Conservation (phyloP, 164 flowering plant species). For the Macadamia tetraphylla region DNA sequence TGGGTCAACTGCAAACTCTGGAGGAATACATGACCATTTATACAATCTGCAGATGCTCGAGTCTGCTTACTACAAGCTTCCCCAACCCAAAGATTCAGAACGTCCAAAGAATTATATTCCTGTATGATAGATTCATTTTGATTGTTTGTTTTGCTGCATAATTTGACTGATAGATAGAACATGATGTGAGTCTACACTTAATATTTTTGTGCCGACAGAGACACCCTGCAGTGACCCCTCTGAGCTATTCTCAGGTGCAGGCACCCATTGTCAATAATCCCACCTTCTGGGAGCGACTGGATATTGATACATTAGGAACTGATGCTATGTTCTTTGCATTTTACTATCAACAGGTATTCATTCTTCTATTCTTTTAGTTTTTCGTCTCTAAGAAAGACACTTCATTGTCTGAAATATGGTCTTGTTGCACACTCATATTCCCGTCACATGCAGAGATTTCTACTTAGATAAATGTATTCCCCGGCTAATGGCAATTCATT, state of each 20-base stretch:
- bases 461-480: no score
- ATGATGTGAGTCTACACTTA: not conserved
- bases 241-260: conserved; percentile 89
- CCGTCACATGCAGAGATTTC: no score
- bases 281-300: conserved; percentile 87
- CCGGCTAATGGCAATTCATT: no score
- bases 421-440: no score
- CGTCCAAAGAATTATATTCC: conserved; percentile 80
- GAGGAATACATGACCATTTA: conserved; percentile 65
- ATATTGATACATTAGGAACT: conserved; percentile 51
- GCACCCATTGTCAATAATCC: conserved; percentile 86
- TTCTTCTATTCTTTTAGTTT: not conserved
- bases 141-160: not conserved
- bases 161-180: not conserved
- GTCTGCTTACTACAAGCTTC: conserved; percentile 77
- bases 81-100: conserved; percentile 94
- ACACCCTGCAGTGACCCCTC: conserved; percentile 73
- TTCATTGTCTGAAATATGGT: no score
- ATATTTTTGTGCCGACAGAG: conserved; percentile 40
- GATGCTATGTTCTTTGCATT: conserved; percentile 91
- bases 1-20: conserved; percentile 43
- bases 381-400: no score
- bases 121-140: conserved; percentile 31
- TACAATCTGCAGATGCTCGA: conserved; percentile 88
- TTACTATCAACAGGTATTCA: conserved; percentile 82